Conservation (phyloP, 495 filamentous ascomycete genomes). For the Daldinia grandis region DNA sequence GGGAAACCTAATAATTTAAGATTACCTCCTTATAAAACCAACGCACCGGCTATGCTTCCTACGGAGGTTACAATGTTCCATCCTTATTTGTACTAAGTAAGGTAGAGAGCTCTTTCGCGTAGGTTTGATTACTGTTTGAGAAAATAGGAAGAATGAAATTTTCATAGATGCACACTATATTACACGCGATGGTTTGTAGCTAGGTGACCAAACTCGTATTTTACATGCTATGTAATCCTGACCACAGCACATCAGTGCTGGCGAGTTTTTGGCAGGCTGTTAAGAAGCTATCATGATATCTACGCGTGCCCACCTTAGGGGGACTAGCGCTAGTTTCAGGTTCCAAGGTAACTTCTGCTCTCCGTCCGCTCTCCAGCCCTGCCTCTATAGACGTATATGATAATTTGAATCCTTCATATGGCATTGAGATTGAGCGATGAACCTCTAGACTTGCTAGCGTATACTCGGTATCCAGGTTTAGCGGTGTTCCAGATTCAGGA, state of each 20-base stretch:
- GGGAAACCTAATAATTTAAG: too few species aligned
- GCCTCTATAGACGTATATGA: slow-evolving; percentile 56
- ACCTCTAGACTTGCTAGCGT: slow-evolving; percentile 57
- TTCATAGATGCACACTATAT: not conserved
- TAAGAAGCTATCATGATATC: slow-evolving; percentile 31
- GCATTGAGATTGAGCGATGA: slow-evolving; percentile 47
- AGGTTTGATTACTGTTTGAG: too few species aligned
- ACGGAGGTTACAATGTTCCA: too few species aligned
- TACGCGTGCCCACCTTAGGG: not conserved
- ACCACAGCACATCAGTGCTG: slow-evolving; percentile 29
- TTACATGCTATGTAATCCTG: slow-evolving; percentile 5
- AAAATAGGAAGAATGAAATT: not conserved
- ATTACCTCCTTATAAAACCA: too few species aligned
- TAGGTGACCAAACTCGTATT: not conserved
- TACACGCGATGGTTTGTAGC: not conserved
- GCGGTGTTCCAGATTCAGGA: not conserved
- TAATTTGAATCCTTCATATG: slow-evolving; percentile 50
- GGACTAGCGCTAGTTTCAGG: slow-evolving; percentile 15
- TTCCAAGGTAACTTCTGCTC: slow-evolving; percentile 55
- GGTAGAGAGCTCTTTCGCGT: too few species aligned
- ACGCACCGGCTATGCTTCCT: too few species aligned
- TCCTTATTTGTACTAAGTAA: too few species aligned
- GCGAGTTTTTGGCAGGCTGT: slow-evolving; percentile 28
- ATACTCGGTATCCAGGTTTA: slow-evolving; percentile 52
- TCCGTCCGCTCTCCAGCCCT: slow-evolving; percentile 51